These are phyloP conservation scores for Oleoguttula mirabilis DNA, from an alignment of 495 filamentous ascomycete species.

Conservation along the genomic window DNA sequence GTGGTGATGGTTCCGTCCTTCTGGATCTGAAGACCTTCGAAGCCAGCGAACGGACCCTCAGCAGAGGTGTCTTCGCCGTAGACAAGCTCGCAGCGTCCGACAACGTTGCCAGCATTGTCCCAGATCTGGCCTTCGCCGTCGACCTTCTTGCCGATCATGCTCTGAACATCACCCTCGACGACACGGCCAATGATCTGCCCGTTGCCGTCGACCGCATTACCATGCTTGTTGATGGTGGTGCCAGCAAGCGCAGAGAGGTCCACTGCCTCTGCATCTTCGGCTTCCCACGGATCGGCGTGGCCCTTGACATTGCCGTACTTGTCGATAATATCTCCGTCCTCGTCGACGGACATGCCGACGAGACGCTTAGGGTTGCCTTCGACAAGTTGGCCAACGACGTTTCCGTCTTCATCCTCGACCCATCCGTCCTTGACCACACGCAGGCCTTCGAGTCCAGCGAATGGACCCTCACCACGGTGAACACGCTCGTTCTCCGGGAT, in stretches of 20 bases:
- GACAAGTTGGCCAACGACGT: slow-evolving; percentile 56
- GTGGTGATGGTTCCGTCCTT: slow-evolving; percentile 64
- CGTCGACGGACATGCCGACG: slow-evolving; percentile 63
- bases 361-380: slow-evolving; percentile 64
- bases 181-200: slow-evolving; percentile 69
- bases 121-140: slow-evolving; percentile 72
- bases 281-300: slow-evolving; percentile 58
- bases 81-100: slow-evolving; percentile 69
- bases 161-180: slow-evolving; percentile 56
- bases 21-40: slow-evolving; percentile 56
- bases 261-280: slow-evolving; percentile 41
- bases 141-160: slow-evolving; percentile 66
- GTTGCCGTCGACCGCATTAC: slow-evolving; percentile 64
- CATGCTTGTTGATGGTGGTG: slow-evolving; percentile 74
- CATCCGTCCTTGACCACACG: slow-evolving; percentile 58
- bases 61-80: slow-evolving; percentile 48
- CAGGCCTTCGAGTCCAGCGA: slow-evolving; percentile 61
- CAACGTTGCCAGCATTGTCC: slow-evolving; percentile 65
- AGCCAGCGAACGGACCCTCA: slow-evolving; percentile 70
- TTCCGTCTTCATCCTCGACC: slow-evolving; percentile 55
- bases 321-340: slow-evolving; percentile 76
- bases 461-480: slow-evolving; percentile 53
- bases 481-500: slow-evolving; percentile 64
- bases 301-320: slow-evolving; percentile 70
- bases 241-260: slow-evolving; percentile 65